Evolutionary conservation across 2,329 filamentous ascomycete species (phyloP).

Genomic region (Aspergillus viridinutans): DNA sequence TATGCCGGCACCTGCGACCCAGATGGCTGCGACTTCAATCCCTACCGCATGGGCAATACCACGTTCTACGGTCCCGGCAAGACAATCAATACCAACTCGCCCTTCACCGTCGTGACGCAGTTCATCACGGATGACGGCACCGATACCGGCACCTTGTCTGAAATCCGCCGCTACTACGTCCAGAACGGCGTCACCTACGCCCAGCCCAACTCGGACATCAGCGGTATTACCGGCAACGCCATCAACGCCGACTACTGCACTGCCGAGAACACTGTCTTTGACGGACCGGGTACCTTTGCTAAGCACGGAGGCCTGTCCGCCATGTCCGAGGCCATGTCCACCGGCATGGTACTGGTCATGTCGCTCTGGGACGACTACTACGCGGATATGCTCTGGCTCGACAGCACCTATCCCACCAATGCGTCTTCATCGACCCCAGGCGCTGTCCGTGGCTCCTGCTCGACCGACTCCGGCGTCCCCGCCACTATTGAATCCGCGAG

Average conservation of each 20-base stretch:
- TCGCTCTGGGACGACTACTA: slow-evolving; percentile 61
- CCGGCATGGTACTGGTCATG: slow-evolving; percentile 63
- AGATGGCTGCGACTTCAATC: slow-evolving; percentile 68
- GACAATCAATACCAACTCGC: slow-evolving; percentile 56
- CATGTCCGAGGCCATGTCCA: slow-evolving; percentile 52
- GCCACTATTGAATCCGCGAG: slow-evolving; percentile 45
- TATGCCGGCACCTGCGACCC: slow-evolving; percentile 63
- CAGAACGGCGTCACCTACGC: slow-evolving; percentile 61
- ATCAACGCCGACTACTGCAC: slow-evolving; percentile 58
- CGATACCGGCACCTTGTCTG: slow-evolving; percentile 50
- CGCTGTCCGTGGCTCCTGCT: slow-evolving; percentile 53
- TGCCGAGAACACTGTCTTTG: slow-evolving; percentile 53
- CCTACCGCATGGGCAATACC: slow-evolving; percentile 61
- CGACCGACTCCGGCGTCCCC: slow-evolving; percentile 51
- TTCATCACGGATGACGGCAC: slow-evolving; percentile 54
- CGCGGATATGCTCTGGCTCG: slow-evolving; percentile 70
- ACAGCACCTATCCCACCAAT: slow-evolving; percentile 58
- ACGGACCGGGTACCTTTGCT: slow-evolving; percentile 51
- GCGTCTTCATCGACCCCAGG: slow-evolving; percentile 44
- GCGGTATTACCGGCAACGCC: slow-evolving; percentile 48
- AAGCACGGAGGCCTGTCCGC: slow-evolving; percentile 52
- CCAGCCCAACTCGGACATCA: slow-evolving; percentile 48
- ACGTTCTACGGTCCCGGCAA: slow-evolving; percentile 59
- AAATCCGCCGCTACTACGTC: slow-evolving; percentile 63
- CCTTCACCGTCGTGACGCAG: slow-evolving; percentile 64